Evolutionary conservation across 208 protist species (phyloP), one percentile per base, ranked within the genome.

Genomic region (Blastocrithidia nonstop): DNA sequence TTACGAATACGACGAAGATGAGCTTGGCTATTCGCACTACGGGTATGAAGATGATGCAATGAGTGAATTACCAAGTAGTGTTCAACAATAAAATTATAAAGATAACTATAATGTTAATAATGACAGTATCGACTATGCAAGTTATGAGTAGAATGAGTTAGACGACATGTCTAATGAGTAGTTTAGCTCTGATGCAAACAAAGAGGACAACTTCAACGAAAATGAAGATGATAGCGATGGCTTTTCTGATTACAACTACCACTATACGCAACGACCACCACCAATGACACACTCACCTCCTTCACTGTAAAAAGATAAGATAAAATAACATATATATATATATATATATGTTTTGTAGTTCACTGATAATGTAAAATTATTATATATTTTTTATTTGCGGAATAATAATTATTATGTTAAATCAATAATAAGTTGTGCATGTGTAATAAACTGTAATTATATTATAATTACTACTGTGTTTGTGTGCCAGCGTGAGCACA

Each of bases 261-360:
- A 60, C 7, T 47, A 65, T 44, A 46, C 42, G 8, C 60, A 54
- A 26, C 56, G 60, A 20, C 64, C 50, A 0, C 62, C 50, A 15
- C 68, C 52, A 16, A 35, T 53, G 23, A 72, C 54, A 0, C 70
- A 73, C 41, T 78, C 70, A 0, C 70, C 70, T 32, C 70, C 70
- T 1, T 71, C 61, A 6, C 32, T 70, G 19, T 75, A 54, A 45
- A 4, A 17, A 21, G 1, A 21, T 17, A 32, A 5, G 9, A 23
- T 29, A 35, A 15, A 47, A 25, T 35, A 39, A 54, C 57, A 50
- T 50, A 58, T 62, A 37, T 60, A 42, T 63, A 53, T 47, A 33
- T 46, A 32, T 58, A 21, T 53, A 48, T 50, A 2, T 57, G 11
- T 47, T 22, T 60, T 32, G 25, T 55, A 15, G 17, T 37, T n/a